Conservation (phyloP, 1,284 basidiomycete genomes). For the Ganoderma lingzhi region DNA sequence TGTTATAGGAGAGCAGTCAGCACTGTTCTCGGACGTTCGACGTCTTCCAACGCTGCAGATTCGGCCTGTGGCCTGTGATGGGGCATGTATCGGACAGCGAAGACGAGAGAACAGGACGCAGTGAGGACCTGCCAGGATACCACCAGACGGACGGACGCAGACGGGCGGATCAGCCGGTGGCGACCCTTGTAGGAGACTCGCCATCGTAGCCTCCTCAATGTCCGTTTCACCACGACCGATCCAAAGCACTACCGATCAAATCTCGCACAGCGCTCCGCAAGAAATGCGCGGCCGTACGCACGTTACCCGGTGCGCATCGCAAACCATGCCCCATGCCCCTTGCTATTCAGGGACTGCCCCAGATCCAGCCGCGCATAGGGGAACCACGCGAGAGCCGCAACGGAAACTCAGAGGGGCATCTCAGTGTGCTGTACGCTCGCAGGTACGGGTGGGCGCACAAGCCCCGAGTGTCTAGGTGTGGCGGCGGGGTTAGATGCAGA, state of each 20-base stretch:
- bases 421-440: background rate
- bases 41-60: background rate
- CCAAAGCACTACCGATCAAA: background rate
- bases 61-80: background rate
- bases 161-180: background rate
- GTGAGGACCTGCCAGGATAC: background rate
- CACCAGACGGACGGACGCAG: background rate
- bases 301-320: background rate
- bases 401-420: background rate
- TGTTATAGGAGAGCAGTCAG: conserved; percentile 41
- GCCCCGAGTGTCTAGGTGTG: background rate
- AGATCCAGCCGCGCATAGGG: background rate
- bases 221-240: conserved; percentile 1
- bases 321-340: background rate
- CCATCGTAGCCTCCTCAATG: background rate
- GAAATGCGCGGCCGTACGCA: background rate
- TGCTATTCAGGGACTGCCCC: background rate
- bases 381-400: background rate
- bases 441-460: background rate
- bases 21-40: background rate
- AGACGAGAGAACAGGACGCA: background rate
- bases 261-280: background rate
- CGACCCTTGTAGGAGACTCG: background rate
- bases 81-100: conserved; percentile 1
- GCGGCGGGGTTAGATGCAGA: background rate